Evolutionary conservation across 2,329 filamentous ascomycete genomes (phyloP).

Genomic region (Trichoderma sp.): DNA sequence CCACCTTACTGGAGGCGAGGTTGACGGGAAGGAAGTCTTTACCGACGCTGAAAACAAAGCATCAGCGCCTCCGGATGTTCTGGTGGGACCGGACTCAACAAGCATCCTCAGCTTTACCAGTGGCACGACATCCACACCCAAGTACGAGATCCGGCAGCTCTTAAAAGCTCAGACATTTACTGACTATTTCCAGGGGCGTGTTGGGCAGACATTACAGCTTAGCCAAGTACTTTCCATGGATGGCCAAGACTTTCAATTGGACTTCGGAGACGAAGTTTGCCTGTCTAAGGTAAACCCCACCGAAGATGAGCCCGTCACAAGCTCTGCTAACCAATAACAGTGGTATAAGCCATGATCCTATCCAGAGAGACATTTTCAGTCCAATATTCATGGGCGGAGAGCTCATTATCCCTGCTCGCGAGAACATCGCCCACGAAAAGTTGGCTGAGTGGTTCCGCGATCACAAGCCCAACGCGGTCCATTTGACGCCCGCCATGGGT

Average conservation of each 20-base stretch:
- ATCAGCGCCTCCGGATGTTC: constrained; percentile 63
- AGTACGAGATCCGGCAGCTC: constrained; percentile 61
- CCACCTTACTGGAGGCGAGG: constrained; percentile 65
- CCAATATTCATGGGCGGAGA: constrained; percentile 84
- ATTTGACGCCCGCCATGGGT: constrained; percentile 95
- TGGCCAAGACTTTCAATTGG: constrained; percentile 54
- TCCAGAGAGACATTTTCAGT: constrained; percentile 76
- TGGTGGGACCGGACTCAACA: constrained; percentile 59
- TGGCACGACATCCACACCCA: neutral
- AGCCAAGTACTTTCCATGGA: constrained; percentile 89
- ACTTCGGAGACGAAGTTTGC: neutral
- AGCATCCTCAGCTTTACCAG: constrained; percentile 65
- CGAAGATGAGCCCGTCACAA: constrained; percentile 17
- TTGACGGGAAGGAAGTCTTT: constrained; percentile 69
- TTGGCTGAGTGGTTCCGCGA: constrained; percentile 86
- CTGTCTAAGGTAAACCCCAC: neutral
- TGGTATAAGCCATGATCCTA: constrained; percentile 68
- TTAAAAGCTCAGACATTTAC: neutral
- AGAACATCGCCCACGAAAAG: constrained; percentile 82
- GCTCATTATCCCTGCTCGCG: constrained; percentile 74
- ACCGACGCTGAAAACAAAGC: constrained; percentile 52
- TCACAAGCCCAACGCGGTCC: constrained; percentile 74
- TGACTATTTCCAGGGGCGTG: constrained; percentile 56
- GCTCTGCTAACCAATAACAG: constrained; percentile 16
- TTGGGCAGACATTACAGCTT: constrained; percentile 83